These are phyloP conservation scores for Xerocomellus intermedius DNA, from an alignment of 768 basidiomycete species.

Conservation along the genomic window DNA sequence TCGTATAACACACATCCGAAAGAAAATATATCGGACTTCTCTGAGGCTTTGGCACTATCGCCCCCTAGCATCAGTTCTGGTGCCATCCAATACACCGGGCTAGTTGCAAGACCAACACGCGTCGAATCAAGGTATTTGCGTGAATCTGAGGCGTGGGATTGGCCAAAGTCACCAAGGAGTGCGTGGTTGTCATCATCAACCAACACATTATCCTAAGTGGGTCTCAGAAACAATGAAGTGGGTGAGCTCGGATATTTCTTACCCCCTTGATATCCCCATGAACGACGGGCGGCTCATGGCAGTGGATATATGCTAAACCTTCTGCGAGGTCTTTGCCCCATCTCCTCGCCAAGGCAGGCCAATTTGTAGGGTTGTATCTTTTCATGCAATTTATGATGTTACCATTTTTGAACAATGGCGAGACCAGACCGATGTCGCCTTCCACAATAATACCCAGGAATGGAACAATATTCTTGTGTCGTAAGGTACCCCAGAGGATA, in stretches of 20 bases:
- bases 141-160: slow-evolving; percentile 26
- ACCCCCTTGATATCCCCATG: slow-evolving; percentile 44
- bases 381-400: slow-evolving; percentile 13
- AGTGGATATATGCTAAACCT: slow-evolving; percentile 26
- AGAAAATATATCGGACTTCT: slow-evolving; percentile 24
- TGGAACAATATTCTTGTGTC: slow-evolving; percentile 27
- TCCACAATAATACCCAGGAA: slow-evolving; percentile 22
- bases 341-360: slow-evolving; percentile 3
- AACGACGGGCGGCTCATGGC: slow-evolving; percentile 28
- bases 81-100: slow-evolving; percentile 25
- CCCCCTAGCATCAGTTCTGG: slow-evolving; percentile 21
- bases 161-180: slow-evolving; percentile 28
- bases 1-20: slow-evolving; percentile 33
- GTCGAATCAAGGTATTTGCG: slow-evolving; percentile 23
- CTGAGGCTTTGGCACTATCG: slow-evolving; percentile 5
- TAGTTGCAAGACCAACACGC: slow-evolving; percentile 13
- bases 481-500: slow-evolving; percentile 25
- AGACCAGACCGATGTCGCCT: slow-evolving; percentile 22
- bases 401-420: slow-evolving; percentile 22
- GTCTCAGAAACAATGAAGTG: not conserved
- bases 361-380: not conserved
- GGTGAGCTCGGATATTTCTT: slow-evolving; percentile 4
- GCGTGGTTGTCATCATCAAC: slow-evolving; percentile 15
- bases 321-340: slow-evolving; percentile 19
- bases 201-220: slow-evolving; percentile 25